Conservation (phyloP, 2,329 filamentous ascomycete species). For the Microascus cirrosus region DNA sequence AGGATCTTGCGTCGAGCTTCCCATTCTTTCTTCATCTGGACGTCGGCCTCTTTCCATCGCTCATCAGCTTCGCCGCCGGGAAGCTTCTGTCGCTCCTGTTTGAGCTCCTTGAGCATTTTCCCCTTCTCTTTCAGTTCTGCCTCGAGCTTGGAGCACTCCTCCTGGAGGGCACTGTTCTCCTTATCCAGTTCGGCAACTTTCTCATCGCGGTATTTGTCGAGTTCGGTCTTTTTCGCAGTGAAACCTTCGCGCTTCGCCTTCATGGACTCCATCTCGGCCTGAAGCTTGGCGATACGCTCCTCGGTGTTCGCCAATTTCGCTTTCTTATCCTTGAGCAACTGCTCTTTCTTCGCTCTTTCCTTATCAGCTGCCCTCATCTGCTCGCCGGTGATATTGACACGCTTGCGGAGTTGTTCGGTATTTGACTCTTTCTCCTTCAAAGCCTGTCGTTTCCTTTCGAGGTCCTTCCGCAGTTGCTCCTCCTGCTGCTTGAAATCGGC, state of each 20-base stretch:
- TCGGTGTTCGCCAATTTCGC: constrained; percentile 57
- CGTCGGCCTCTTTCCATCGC: constrained; percentile 38
- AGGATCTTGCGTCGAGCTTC: constrained; percentile 40
- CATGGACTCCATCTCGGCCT: constrained; percentile 51
- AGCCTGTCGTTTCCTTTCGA: constrained; percentile 64
- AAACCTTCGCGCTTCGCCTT: constrained; percentile 42
- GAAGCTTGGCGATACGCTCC: constrained; percentile 60
- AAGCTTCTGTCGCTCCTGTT: constrained; percentile 56
- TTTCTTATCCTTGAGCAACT: constrained; percentile 55
- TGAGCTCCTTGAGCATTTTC: constrained; percentile 60
- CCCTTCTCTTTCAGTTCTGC: constrained; percentile 56
- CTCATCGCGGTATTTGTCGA: constrained; percentile 38
- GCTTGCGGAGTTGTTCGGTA: constrained; percentile 71
- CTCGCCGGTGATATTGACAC: constrained; percentile 69
- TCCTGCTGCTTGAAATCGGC: constrained; percentile 57
- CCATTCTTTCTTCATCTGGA: constrained; percentile 44
- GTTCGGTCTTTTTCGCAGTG: constrained; percentile 37
- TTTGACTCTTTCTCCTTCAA: constrained; percentile 86
- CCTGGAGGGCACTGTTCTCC: constrained; percentile 50
- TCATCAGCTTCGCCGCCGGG: constrained; percentile 52
- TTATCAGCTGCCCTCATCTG: constrained; percentile 73
- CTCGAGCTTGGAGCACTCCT: constrained; percentile 55
- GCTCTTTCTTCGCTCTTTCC: constrained; percentile 68
- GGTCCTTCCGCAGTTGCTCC: constrained; percentile 62
- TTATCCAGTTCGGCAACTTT: constrained; percentile 40